These are phyloP conservation scores for Amanita pseudoporphyria DNA, from an alignment of 768 basidiomycete genomes.

Conservation along the genomic window DNA sequence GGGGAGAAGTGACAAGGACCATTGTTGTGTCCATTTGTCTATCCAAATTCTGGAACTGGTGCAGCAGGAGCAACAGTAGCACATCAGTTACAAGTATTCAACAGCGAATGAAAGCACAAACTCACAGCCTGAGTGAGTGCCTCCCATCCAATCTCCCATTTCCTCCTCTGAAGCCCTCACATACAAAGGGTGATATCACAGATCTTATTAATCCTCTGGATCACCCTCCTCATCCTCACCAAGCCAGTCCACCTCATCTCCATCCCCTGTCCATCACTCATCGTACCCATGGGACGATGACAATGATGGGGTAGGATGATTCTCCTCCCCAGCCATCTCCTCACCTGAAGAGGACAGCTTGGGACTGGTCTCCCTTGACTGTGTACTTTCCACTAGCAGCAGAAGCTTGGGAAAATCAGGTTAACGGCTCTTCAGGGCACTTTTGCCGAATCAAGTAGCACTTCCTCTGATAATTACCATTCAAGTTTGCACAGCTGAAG, in stretches of 20 bases:
- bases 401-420: too few species aligned
- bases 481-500: too few species aligned
- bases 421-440: too few species aligned
- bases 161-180: slow-evolving; percentile 52
- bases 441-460: too few species aligned
- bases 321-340: slow-evolving; percentile 66
- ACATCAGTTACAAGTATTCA: background rate
- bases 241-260: slow-evolving; percentile 55
- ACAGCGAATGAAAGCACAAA: slow-evolving; percentile 10
- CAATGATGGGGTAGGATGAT: slow-evolving; percentile 15
- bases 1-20: slow-evolving; percentile 64
- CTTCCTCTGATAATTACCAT: too few species aligned
- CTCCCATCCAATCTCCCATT: slow-evolving; percentile 75
- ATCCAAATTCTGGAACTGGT: slow-evolving; percentile 69
- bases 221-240: slow-evolving; percentile 66
- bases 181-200: slow-evolving; percentile 70
- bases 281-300: slow-evolving; percentile 14
- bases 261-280: slow-evolving; percentile 6
- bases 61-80: too few species aligned
- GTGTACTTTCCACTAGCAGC: slow-evolving; percentile 74
- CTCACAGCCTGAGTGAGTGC: slow-evolving; percentile 61
- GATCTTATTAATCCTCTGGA: slow-evolving; percentile 59
- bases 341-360: slow-evolving; percentile 70
- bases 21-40: slow-evolving; percentile 75
- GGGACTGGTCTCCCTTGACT: slow-evolving; percentile 73